phyloP scores from a whole-genome alignment of 331 rosid genomes.

The Phaseolus coccineus region DNA sequence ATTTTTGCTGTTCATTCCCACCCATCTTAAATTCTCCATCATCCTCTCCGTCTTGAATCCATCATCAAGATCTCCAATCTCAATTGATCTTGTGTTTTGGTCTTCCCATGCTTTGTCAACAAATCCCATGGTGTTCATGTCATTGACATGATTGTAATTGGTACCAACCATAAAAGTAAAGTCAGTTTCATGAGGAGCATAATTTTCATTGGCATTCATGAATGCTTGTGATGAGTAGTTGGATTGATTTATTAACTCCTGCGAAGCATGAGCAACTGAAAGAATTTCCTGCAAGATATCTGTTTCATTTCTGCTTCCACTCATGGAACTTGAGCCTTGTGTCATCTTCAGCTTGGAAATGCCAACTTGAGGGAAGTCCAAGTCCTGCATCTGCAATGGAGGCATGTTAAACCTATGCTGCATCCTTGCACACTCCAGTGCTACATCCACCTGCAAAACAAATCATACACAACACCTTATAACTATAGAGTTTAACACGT shows the following conservation, averaged over 20 bases:
- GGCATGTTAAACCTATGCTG: conserved; percentile 87
- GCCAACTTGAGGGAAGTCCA: conserved; percentile 72
- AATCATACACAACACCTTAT: background rate
- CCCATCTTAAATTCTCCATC: conserved; percentile 86
- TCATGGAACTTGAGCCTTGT: conserved; percentile 49
- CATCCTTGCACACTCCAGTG: conserved; percentile 96
- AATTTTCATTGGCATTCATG: conserved; percentile 51
- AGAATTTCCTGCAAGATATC: conserved; percentile 91
- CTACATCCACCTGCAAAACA: conserved; percentile 78
- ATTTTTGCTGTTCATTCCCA: conserved; percentile 79
- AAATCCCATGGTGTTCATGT: conserved; percentile 54
- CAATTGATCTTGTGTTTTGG: conserved; percentile 58
- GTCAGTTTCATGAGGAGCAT: conserved; percentile 55
- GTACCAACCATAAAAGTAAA: conserved; percentile 72
- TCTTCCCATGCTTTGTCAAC: conserved; percentile 67
- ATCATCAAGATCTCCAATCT: conserved; percentile 64
- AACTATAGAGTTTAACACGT: no score
- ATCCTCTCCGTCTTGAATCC: conserved; percentile 62
- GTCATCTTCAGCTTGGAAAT: conserved; percentile 56
- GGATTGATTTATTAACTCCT: conserved; percentile 69
- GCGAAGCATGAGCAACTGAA: conserved; percentile 91
- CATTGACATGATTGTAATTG: conserved; percentile 45
- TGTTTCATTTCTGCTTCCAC: conserved; percentile 55
- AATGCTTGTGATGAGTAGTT: conserved; percentile 46
- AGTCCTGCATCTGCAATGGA: conserved; percentile 75